phyloP scores from a whole-genome alignment of 2,329 filamentous ascomycete genomes.

The Calonectria crousiana region DNA sequence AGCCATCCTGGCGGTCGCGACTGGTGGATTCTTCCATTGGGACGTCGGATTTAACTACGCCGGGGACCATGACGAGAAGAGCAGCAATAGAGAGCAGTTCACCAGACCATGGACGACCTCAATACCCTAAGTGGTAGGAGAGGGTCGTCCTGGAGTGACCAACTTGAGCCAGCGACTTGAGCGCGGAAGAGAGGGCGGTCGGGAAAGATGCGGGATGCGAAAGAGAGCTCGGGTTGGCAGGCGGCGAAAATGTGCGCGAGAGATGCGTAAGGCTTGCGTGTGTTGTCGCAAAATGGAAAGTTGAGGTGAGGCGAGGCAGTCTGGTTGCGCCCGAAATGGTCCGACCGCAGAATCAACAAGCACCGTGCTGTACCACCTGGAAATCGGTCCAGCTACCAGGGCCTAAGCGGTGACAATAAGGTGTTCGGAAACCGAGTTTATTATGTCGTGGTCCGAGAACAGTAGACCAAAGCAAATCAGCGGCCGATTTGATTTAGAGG shows the following conservation, averaged over 20 bases:
- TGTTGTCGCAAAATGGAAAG: conserved; percentile 28
- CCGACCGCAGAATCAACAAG: conserved; percentile 37
- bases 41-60: conserved; percentile 49
- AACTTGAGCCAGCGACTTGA: conserved; percentile 15
- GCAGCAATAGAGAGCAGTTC: conserved; percentile 23
- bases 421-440: conserved; percentile 15
- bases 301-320: conserved; percentile 28
- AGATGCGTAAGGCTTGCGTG: conserved; percentile 9
- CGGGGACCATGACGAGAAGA: conserved; percentile 46
- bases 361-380: conserved; percentile 35
- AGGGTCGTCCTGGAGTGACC: conserved; percentile 40
- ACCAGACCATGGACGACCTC: conserved; percentile 46
- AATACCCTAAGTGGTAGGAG: conserved; percentile 34
- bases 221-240: conserved; percentile 17
- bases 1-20: conserved; percentile 45
- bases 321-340: conserved; percentile 31
- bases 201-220: conserved; percentile 13
- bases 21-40: conserved; percentile 41
- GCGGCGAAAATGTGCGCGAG: conserved; percentile 16
- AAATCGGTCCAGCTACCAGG: conserved; percentile 31
- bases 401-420: conserved; percentile 26
- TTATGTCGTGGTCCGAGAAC: conserved; percentile 17
- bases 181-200: conserved; percentile 3
- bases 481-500: neutral
- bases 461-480: conserved; percentile 27